Base-by-base conservation (phyloP, 768 basidiomycete genomes). In the Phaffia tasmanica region DNA sequence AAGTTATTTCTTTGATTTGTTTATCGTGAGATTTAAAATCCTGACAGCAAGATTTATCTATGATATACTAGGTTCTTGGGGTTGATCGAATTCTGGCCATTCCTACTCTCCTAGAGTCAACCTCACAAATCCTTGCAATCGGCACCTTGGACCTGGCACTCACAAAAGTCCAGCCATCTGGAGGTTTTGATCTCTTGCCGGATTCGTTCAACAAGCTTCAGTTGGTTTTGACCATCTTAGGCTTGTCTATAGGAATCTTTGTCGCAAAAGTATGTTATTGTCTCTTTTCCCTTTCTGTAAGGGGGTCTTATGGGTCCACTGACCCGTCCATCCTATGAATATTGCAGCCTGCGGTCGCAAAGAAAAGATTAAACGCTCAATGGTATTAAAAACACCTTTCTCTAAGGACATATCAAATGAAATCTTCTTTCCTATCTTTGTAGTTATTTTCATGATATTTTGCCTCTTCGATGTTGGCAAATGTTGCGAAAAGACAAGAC, bases 131-230 rank as follows among this genome's bases (percentile, higher is more conserved):
- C 30, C 84, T 97, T 72, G 83, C 85, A 0, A 85, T 85, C 72
- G 93, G 94, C 5, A 42, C 35, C 11, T 80, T 92, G 9, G 94
- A 98, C 77, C 80, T 97, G 70, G 97, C 97, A 81, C 79, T 85
- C 30, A 89, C 89, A 15, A 83, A 90, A 19, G 81, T 89, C 4
- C 82, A 88, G 49, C 90, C 93, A 1, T 92, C 89, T 15, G 84
- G 83, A 50, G 89, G 90, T 23, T 98, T 98, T 72, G 94, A 98
- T 73, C 85, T 95, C 29, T 82, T 98, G 9, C 89, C 83, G 72
- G 87, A 92, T 75, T 85, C 80, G 72, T 98, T 98, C 77, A 97
- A 97, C 79, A 95, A 97, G 79, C 80, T 79, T 0, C 94, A 98
- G 76, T 80, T 98, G 27, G 83, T 93, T 70, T 76, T 91, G 32